These are phyloP conservation scores for Solanum piurae DNA, from an alignment of 257 asterid genomes.

Conservation along the genomic window DNA sequence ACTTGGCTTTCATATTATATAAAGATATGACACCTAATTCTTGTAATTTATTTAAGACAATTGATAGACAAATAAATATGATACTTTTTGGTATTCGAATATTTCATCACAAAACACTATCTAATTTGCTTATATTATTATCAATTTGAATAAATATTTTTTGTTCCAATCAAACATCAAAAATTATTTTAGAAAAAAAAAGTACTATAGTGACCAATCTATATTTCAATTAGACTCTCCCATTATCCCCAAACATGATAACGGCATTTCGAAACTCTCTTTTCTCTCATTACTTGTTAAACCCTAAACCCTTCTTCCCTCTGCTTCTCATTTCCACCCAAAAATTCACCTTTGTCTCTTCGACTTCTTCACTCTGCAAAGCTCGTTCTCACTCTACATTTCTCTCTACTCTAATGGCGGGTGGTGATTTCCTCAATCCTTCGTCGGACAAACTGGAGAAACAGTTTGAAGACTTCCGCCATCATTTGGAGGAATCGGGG, in stretches of 20 bases:
- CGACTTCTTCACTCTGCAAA: not conserved
- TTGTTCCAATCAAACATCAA: too few species aligned
- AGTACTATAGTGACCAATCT: not conserved
- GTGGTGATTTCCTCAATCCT: constrained; percentile 19
- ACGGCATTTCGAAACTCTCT: constrained; percentile 1
- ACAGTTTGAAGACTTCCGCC: constrained; percentile 69
- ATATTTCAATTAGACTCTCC: not conserved
- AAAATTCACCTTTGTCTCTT: not conserved
- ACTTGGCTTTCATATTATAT: too few species aligned
- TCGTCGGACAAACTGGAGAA: constrained; percentile 39
- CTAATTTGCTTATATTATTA: too few species aligned
- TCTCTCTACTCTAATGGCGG: constrained; percentile 34
- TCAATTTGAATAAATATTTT: too few species aligned
- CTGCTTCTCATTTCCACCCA: not conserved
- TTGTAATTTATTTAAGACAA: too few species aligned
- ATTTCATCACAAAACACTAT: too few species aligned
- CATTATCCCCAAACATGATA: constrained; percentile 4
- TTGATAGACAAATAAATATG: too few species aligned
- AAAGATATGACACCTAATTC: too few species aligned
- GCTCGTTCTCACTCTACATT: constrained; percentile 7
- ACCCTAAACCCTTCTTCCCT: constrained; percentile 25
- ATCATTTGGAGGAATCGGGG: constrained; percentile 58
- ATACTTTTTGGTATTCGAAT: too few species aligned
- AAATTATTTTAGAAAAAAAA: too few species aligned
- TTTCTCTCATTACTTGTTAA: constrained; percentile 7